These are phyloP conservation scores for Gaertneriomyces semiglobifer DNA, from an alignment of 192 early-diverging fungal genomes.

Conservation along the genomic window DNA sequence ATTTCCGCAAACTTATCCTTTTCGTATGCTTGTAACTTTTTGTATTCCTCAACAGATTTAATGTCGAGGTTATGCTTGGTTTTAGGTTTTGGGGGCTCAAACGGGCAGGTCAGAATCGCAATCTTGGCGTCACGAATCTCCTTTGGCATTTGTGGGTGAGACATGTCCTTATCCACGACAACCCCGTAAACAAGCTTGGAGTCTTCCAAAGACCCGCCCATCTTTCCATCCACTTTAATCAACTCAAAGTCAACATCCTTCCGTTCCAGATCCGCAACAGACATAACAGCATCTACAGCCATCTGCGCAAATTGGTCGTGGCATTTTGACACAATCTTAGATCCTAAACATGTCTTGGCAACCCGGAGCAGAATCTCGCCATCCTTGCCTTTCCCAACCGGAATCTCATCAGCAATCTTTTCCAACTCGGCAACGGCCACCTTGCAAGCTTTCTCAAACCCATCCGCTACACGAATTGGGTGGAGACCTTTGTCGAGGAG, in stretches of 20 bases:
- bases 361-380: slow-evolving; percentile 84
- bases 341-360: slow-evolving; percentile 95
- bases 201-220: slow-evolving; percentile 93
- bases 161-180: slow-evolving; percentile 99
- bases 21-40: slow-evolving; percentile 95
- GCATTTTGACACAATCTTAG: slow-evolving; percentile 99
- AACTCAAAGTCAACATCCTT: slow-evolving; percentile 99
- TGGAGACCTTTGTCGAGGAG: slow-evolving; percentile 96
- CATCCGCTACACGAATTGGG: slow-evolving; percentile 98
- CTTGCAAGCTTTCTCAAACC: slow-evolving; percentile 94
- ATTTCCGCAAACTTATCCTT: slow-evolving; percentile 94
- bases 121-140: slow-evolving; percentile 93
- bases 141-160: slow-evolving; percentile 99
- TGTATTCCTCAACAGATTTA: slow-evolving; percentile 96
- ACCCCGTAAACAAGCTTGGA: slow-evolving; percentile 93
- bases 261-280: slow-evolving; percentile 97
- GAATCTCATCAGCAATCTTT: slow-evolving; percentile 87
- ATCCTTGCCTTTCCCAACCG: slow-evolving; percentile 71
- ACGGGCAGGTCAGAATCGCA: slow-evolving; percentile 98
- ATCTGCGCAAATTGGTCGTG: slow-evolving; percentile 98
- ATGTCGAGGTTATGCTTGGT: slow-evolving; percentile 99
- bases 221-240: slow-evolving; percentile 99
- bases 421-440: slow-evolving; percentile 92
- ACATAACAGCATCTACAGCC: slow-evolving; percentile 95
- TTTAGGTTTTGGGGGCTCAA: slow-evolving; percentile 99